phyloP scores from a whole-genome alignment of 179 eudicot genomes.

The Nepenthes alata region DNA sequence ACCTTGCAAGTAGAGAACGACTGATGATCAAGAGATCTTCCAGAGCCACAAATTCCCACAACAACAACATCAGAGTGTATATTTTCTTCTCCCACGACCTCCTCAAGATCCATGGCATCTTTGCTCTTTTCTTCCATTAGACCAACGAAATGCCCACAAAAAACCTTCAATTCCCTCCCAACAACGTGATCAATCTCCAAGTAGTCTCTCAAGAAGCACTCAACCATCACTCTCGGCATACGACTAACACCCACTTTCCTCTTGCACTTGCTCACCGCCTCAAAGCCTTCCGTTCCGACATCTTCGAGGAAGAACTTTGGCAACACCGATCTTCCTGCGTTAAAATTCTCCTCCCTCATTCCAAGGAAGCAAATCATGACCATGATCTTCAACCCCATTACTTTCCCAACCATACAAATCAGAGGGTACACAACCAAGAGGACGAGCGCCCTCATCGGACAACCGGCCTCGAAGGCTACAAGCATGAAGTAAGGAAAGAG shows the following conservation, averaged over 20 bases:
- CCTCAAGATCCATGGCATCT: constrained; percentile 6
- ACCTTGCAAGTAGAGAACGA: constrained; percentile 51
- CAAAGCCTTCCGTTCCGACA: constrained; percentile 52
- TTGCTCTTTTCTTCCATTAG: constrained; percentile 28
- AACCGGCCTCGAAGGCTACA: constrained; percentile 63
- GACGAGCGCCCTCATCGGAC: constrained; percentile 42
- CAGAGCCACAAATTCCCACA: constrained; percentile 39
- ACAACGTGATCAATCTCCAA: constrained; percentile 45
- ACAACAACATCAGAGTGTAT: constrained; percentile 17
- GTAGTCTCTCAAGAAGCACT: constrained; percentile 52
- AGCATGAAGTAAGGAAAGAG: constrained; percentile 67
- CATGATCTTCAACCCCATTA: constrained; percentile 40
- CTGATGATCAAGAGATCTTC: constrained; percentile 24
- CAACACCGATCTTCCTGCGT: constrained; percentile 45
- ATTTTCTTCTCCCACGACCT: constrained; percentile 14
- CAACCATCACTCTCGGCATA: constrained; percentile 56
- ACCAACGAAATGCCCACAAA: constrained; percentile 44
- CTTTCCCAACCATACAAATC: constrained; percentile 24
- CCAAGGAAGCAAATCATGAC: constrained; percentile 52
- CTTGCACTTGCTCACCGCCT: constrained; percentile 31
- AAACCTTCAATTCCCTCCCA: constrained; percentile 44
- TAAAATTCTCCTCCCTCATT: constrained; percentile 33
- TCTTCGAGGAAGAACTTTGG: constrained; percentile 62
- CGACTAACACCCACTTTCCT: constrained; percentile 42
- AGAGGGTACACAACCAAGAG: constrained; percentile 48